These are phyloP conservation scores for Alternaria tenuissima DNA, from an alignment of 2,329 filamentous ascomycete genomes.

Conservation along the genomic window DNA sequence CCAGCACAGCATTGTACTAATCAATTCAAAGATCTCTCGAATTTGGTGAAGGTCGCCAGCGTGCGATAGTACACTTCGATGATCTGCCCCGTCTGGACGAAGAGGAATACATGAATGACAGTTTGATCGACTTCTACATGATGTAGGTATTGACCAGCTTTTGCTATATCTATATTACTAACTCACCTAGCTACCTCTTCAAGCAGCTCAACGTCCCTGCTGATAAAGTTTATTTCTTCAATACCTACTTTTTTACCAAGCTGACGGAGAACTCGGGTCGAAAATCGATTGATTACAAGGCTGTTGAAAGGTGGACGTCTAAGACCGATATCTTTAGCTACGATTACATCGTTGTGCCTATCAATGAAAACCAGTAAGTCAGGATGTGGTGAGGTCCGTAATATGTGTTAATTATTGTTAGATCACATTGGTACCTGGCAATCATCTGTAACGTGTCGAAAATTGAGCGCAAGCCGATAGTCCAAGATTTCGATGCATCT, in stretches of 20 bases:
- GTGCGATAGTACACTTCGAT: slow-evolving; percentile 72
- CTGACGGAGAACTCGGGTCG: slow-evolving; percentile 66
- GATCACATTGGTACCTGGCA: slow-evolving; percentile 86
- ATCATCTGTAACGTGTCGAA: slow-evolving; percentile 89
- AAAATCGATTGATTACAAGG: slow-evolving; percentile 78
- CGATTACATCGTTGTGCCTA: slow-evolving; percentile 90
- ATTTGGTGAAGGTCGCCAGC: slow-evolving; percentile 68
- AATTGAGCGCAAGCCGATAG: slow-evolving; percentile 55
- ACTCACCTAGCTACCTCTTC: slow-evolving; percentile 35
- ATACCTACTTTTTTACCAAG: slow-evolving; percentile 87
- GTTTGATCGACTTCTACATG: slow-evolving; percentile 87
- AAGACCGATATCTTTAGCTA: slow-evolving; percentile 84
- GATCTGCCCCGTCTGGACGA: slow-evolving; percentile 83
- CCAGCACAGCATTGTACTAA: slow-evolving; percentile 9
- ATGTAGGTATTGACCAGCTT: slow-evolving; percentile 51
- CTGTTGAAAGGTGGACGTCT: slow-evolving; percentile 86
- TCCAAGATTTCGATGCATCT: slow-evolving; percentile 18
- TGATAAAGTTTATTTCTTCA: slow-evolving; percentile 83
- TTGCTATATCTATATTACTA: background rate
- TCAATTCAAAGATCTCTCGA: slow-evolving; percentile 60
- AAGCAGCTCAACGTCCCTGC: slow-evolving; percentile 56
- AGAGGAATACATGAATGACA: slow-evolving; percentile 90
- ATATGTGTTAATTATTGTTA: slow-evolving; percentile 11
- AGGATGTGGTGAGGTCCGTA: background rate
- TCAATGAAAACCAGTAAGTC: slow-evolving; percentile 72